Conservation (phyloP, 208 protist species). For the Wallacemonas rigidus region DNA sequence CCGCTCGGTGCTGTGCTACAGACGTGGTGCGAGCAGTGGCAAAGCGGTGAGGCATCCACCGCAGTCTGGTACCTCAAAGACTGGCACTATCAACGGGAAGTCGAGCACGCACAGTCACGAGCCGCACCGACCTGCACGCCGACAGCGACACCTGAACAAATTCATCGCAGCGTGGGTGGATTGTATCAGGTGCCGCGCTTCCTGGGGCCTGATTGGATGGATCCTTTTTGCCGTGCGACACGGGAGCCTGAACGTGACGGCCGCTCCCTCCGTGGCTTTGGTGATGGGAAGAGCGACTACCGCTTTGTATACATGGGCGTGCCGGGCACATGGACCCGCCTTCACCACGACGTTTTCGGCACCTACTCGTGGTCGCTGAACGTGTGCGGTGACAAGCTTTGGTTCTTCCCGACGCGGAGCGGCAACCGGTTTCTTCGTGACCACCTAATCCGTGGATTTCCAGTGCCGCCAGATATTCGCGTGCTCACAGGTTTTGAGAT, state of each 20-base stretch:
- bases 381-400: conserved; percentile 81
- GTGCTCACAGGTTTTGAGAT: conserved; percentile 54
- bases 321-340: conserved; percentile 58
- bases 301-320: conserved; percentile 86
- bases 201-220: conserved; percentile 83
- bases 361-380: conserved; percentile 91
- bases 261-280: conserved; percentile 39
- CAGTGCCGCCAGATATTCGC: conserved; percentile 59
- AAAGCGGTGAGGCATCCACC: not conserved
- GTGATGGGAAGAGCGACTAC: conserved; percentile 67
- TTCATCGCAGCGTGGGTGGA: conserved; percentile 15
- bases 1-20: conserved; percentile 18
- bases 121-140: not conserved
- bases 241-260: not conserved
- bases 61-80: conserved; percentile 72
- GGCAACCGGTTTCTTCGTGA: conserved; percentile 52
- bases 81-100: conserved; percentile 71
- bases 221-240: conserved; percentile 44
- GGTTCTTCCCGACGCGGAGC: conserved; percentile 68
- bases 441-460: conserved; percentile 31
- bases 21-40: conserved; percentile 25
- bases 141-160: too few species aligned
- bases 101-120: conserved; percentile 20
- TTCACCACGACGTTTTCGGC: conserved; percentile 89
- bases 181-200: conserved; percentile 77